These are phyloP conservation scores for Monsonia emarginata DNA, from an alignment of 441 rosid genomes.

Conservation along the genomic window DNA sequence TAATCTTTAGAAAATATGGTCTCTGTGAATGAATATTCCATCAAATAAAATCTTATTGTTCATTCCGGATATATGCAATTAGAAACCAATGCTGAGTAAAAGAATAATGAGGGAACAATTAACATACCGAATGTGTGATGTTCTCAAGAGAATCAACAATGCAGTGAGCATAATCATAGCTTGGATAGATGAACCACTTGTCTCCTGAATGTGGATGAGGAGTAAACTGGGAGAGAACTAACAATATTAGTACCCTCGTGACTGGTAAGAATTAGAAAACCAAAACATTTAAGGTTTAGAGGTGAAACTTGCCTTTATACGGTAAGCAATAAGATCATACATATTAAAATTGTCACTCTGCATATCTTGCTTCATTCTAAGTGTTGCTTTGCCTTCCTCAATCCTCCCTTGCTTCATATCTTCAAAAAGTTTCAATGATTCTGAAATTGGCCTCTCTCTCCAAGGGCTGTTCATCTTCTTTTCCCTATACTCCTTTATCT, in stretches of 20 bases:
- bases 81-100: neutral
- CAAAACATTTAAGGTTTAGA: constrained; percentile 5
- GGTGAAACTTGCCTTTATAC: constrained; percentile 67
- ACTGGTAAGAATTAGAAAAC: neutral
- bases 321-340: constrained; percentile 94
- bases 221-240: constrained; percentile 43
- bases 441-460: constrained; percentile 81
- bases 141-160: constrained; percentile 91
- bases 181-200: constrained; percentile 92
- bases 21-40: neutral
- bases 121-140: constrained; percentile 81
- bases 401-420: constrained; percentile 79
- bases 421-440: constrained; percentile 76
- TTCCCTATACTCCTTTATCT: constrained; percentile 78
- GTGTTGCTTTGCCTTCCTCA: constrained; percentile 90
- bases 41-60: neutral
- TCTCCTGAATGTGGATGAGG: constrained; percentile 97
- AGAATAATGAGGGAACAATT: constrained; percentile 8
- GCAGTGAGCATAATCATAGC: constrained; percentile 95
- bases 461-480: constrained; percentile 91
- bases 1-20: neutral
- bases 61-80: constrained; percentile 6
- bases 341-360: constrained; percentile 85
- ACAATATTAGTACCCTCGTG: neutral
- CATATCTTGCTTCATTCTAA: constrained; percentile 99